A percentile compares a stretch with the other conserved stretches of the same genome.
Evolutionary conservation across 345 rosid genomes (phyloP).

Genomic region (Camelina sativa): DNA sequence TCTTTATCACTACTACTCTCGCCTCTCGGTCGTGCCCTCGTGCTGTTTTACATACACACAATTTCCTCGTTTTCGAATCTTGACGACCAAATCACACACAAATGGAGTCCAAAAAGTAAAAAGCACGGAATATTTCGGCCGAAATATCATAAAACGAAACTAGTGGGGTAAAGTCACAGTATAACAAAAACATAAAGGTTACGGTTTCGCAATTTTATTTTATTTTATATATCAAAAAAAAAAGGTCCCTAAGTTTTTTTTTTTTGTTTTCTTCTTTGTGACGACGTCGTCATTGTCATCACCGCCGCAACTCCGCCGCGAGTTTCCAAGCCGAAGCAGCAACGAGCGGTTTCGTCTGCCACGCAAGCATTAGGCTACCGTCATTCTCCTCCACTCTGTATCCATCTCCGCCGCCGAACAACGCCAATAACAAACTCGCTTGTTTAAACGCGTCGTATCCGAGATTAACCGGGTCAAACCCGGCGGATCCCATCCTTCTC

Average conservation of each 20-base stretch:
- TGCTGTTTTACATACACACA: constrained; percentile 21
- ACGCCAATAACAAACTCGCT: constrained; percentile 73
- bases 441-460: constrained; percentile 88
- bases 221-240: background rate
- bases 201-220: constrained; percentile 25
- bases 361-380: constrained; percentile 80
- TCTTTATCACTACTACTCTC: background rate
- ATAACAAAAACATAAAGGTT: constrained; percentile 10
- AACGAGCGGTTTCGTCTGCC: constrained; percentile 86
- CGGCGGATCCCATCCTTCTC: constrained; percentile 53
- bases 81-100: background rate
- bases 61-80: constrained; percentile 31
- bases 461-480: constrained; percentile 65
- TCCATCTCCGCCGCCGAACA: constrained; percentile 77
- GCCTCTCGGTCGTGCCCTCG: background rate
- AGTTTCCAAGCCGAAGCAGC: constrained; percentile 81
- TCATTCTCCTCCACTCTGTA: constrained; percentile 75
- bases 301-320: constrained; percentile 29
- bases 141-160: constrained; percentile 29
- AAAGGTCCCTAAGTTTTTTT: background rate
- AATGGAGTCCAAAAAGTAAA: constrained; percentile 9
- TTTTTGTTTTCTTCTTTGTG: background rate
- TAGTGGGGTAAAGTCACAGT: constrained; percentile 11
- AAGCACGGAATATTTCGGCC: background rate
- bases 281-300: constrained; percentile 7